Base-by-base conservation (phyloP, 2,329 filamentous ascomycete species). In the Phyllosticta citriasiana region DNA sequence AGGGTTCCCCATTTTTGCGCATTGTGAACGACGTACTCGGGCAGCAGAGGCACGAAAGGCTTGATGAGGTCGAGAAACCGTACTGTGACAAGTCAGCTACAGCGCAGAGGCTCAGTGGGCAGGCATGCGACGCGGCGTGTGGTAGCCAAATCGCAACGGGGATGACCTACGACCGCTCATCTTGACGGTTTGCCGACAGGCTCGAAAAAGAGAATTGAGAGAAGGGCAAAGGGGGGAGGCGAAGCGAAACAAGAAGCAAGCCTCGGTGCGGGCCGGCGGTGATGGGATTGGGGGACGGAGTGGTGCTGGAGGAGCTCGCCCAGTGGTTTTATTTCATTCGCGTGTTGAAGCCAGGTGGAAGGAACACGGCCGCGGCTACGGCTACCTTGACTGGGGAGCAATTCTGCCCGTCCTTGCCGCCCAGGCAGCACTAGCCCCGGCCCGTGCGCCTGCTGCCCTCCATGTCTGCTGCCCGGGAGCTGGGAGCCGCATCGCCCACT, bases 51-150 rank as follows among this genome's bases (percentile, higher is more conserved):
- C 84, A 95, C 91, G 78, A 99, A 99, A 75, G 94, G 94, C 82
- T 99, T 99, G 82, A 99, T 94, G 77, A 97, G 85, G 80, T 99
- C 94, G 82, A 99, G 93, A 77, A 99, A 99, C 78, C 94, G 92
- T 80, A 99, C 93, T 97, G 68, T 65, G 65, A 33, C 22, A 19
- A 9, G 54, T 53, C 19, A 53, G 52, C 12, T 12, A 55, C 53
- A 54, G 61, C 63, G 63, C n/a, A 6, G 64, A 64, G 56, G 47
- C 61, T 50, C 40, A 65, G 66, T 71, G 66, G 70, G 70, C 63
- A 62, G 33, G 63, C 62, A 47, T 26, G 59, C 57, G 64, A 26
- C 19, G 25, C 58, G 60, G 35, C 53, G 27, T n/a, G 40, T 30
- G 57, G 26, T 27, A 40, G 55, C 19, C 55, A 56, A 53, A 56